Percentiles rank a stretch among this genome's conserved stretches.
These are phyloP conservation scores for Arthrobotrys sinensis DNA, from an alignment of 2,329 filamentous ascomycete species.

Conservation along the genomic window DNA sequence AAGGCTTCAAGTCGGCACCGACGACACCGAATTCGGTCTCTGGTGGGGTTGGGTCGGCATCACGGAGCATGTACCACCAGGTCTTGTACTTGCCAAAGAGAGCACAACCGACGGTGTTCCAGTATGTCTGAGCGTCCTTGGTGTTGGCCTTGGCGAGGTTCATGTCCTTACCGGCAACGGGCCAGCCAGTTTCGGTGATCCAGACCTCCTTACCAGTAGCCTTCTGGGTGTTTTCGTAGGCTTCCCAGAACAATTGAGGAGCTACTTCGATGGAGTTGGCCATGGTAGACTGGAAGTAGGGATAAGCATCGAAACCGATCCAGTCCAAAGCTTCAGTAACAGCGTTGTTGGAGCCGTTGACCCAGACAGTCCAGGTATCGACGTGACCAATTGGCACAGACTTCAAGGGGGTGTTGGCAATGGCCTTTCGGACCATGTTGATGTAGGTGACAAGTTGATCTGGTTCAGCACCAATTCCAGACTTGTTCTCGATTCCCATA, in stretches of 20 bases:
- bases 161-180: conserved; percentile 77
- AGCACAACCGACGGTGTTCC: conserved; percentile 82
- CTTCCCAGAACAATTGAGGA: conserved; percentile 78
- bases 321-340: conserved; percentile 82
- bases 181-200: conserved; percentile 92
- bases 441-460: conserved; percentile 79
- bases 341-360: conserved; percentile 79
- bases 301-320: conserved; percentile 86
- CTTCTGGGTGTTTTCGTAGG: conserved; percentile 74
- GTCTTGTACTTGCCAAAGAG: conserved; percentile 76
- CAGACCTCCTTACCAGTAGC: conserved; percentile 80
- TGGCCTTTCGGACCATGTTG: conserved; percentile 75
- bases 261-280: conserved; percentile 77
- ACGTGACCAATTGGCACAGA: conserved; percentile 81
- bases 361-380: conserved; percentile 88
- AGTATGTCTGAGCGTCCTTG: conserved; percentile 83
- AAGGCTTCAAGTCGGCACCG: conserved; percentile 72
- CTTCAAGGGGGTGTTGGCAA: conserved; percentile 76
- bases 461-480: conserved; percentile 76
- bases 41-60: conserved; percentile 74
- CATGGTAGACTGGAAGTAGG: conserved; percentile 83
- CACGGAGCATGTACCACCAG: conserved; percentile 85
- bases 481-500: conserved; percentile 76
- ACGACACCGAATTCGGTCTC: conserved; percentile 81
- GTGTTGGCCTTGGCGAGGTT: conserved; percentile 76